Conservation (phyloP, 176 grass and related monocot genomes). For the Saccharum spontaneum region DNA sequence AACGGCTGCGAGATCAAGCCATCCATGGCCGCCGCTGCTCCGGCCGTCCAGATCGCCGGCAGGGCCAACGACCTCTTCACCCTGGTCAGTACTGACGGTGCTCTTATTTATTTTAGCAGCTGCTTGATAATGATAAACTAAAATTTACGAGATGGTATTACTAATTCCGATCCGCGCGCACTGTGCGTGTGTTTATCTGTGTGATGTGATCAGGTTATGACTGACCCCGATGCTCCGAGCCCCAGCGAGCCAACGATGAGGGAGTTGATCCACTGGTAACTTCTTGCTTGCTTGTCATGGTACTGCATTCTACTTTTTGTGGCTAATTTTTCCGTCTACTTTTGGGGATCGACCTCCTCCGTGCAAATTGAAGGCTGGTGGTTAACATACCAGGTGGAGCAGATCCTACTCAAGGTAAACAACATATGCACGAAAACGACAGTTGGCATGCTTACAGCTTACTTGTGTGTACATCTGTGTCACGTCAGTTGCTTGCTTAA, state of each 20-base stretch:
- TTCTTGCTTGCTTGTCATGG: not conserved
- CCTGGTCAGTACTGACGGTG: constrained; percentile 43
- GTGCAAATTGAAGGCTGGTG: constrained; percentile 68
- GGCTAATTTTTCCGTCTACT: not conserved
- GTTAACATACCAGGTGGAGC: constrained; percentile 79
- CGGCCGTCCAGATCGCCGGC: constrained; percentile 52
- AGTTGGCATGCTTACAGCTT: too few relatives aligned
- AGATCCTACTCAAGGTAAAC: constrained; percentile 78
- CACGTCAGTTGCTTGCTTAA: not conserved
- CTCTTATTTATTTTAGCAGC: not conserved
- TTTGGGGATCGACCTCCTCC: not conserved
- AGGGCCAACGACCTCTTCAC: constrained; percentile 53
- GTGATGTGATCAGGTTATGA: constrained; percentile 53
- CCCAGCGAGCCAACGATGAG: constrained; percentile 77
- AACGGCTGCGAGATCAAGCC: constrained; percentile 74
- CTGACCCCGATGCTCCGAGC: constrained; percentile 80
- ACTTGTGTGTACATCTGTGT: not conserved
- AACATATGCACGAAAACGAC: not conserved
- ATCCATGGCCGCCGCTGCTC: constrained; percentile 24
- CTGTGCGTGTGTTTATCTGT: not conserved
- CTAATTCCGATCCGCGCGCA: not conserved
- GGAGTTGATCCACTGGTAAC: constrained; percentile 76
- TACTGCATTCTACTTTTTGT: not conserved
- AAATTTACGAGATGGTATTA: not conserved
- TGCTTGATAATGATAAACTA: not conserved